These are phyloP conservation scores for Penicillium bovifimosum DNA, from an alignment of 495 filamentous ascomycete species.

Conservation along the genomic window DNA sequence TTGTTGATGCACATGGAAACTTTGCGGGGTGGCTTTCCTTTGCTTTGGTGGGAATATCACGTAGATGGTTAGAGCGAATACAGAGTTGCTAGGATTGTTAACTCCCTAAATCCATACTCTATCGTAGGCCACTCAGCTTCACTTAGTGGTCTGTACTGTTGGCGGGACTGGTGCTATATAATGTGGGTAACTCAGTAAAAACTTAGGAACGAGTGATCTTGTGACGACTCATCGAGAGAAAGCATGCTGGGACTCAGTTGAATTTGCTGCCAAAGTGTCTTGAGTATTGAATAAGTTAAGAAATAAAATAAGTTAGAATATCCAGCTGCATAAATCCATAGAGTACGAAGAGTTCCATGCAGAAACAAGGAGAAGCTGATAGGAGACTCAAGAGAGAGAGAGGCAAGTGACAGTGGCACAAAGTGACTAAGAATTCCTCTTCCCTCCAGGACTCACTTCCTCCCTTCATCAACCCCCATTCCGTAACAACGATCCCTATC, in stretches of 20 bases:
- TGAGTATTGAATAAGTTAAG: not conserved
- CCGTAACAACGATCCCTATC: not conserved
- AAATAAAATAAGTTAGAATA: not conserved
- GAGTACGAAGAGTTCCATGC: not conserved
- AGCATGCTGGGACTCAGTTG: too few species aligned
- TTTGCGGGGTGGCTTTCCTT: not conserved
- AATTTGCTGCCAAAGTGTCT: too few species aligned
- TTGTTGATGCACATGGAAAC: slow-evolving; percentile 44
- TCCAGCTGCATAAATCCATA: not conserved
- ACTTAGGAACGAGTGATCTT: too few species aligned
- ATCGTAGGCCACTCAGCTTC: too few species aligned
- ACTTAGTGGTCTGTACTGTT: too few species aligned
- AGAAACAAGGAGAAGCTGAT: not conserved
- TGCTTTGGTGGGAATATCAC: not conserved
- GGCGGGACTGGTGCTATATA: too few species aligned
- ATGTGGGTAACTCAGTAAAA: too few species aligned
- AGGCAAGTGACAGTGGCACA: slow-evolving; percentile 9
- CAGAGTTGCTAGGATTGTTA: not conserved
- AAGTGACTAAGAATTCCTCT: slow-evolving; percentile 9
- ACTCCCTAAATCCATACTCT: not conserved
- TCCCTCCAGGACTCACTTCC: slow-evolving; percentile 1
- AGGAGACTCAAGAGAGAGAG: not conserved
- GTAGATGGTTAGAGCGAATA: not conserved
- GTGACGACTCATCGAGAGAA: too few species aligned
- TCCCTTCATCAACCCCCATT: slow-evolving; percentile 5